A percentile compares a stretch with the other conserved stretches of the same genome.
Conservation (phyloP, 2,329 filamentous ascomycete genomes). For the Cladosporium oxysporum region DNA sequence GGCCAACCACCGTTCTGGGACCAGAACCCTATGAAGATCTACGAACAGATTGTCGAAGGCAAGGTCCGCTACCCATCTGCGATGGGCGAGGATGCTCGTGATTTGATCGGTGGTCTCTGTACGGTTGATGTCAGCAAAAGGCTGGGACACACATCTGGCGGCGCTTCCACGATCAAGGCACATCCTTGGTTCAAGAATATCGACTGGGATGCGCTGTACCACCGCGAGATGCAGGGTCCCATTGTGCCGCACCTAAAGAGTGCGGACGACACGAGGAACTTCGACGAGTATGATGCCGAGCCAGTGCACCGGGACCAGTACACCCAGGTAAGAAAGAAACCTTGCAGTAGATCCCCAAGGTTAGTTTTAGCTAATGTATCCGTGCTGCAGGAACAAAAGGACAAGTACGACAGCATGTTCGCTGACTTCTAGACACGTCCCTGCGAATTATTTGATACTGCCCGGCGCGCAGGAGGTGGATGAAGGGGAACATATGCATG, state of each 20-base stretch:
- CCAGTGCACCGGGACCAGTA: conserved; percentile 66
- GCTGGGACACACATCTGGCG: conserved; percentile 76
- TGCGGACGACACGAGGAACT: conserved; percentile 75
- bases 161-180: conserved; percentile 69
- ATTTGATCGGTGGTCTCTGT: conserved; percentile 75
- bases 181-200: conserved; percentile 75
- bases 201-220: conserved; percentile 72
- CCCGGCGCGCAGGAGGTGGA: not conserved
- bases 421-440: conserved; percentile 62
- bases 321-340: conserved; percentile 49
- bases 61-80: conserved; percentile 71
- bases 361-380: not conserved
- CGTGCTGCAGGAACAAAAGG: conserved; percentile 56
- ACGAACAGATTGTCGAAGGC: conserved; percentile 79
- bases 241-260: conserved; percentile 75
- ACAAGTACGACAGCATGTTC: conserved; percentile 71
- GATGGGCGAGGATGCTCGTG: conserved; percentile 68
- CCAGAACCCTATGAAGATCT: conserved; percentile 83
- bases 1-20: conserved; percentile 88
- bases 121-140: conserved; percentile 76
- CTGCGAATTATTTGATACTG: not conserved
- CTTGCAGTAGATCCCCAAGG: not conserved
- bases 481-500: conserved; percentile 7
- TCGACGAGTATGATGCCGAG: conserved; percentile 80
- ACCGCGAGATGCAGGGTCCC: conserved; percentile 65